These are phyloP conservation scores for Raffaelea ambrosiae DNA, from an alignment of 2,329 filamentous ascomycete genomes.

Conservation along the genomic window DNA sequence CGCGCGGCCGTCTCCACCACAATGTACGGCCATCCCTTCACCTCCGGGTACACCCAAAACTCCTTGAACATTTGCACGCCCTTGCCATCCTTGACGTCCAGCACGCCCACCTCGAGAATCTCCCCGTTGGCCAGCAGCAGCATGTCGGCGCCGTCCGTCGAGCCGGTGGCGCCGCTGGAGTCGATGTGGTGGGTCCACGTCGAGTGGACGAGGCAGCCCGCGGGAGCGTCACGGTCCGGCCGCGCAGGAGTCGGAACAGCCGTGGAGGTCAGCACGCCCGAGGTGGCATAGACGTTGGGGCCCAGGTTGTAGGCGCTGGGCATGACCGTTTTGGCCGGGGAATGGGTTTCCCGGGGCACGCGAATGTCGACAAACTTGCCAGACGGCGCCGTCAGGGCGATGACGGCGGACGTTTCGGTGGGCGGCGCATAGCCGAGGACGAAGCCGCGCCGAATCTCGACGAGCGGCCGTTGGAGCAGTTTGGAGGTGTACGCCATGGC, in stretches of 20 bases:
- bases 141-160: conserved; percentile 4
- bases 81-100: background rate
- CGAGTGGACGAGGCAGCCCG: background rate
- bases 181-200: conserved; percentile 4
- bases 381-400: conserved; percentile 3
- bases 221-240: background rate
- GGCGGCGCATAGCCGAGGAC: background rate
- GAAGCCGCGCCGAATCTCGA: conserved; percentile 5
- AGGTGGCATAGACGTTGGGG: background rate
- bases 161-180: background rate
- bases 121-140: conserved; percentile 5
- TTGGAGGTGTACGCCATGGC: too few species aligned
- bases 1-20: background rate
- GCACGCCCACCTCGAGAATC: conserved; percentile 1
- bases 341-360: background rate
- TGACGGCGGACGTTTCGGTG: background rate
- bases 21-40: conserved; percentile 3
- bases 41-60: conserved; percentile 2
- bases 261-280: conserved; percentile 1
- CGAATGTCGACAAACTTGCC: conserved; percentile 7
- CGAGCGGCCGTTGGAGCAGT: conserved; percentile 1
- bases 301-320: background rate
- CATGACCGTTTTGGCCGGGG: background rate
- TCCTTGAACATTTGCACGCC: conserved; percentile 4
- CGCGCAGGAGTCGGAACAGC: background rate